Evolutionary conservation across 2,329 filamentous ascomycete species (phyloP), one percentile per base, ranked within the genome.

Genomic region (Aspergillus brasiliensis): DNA sequence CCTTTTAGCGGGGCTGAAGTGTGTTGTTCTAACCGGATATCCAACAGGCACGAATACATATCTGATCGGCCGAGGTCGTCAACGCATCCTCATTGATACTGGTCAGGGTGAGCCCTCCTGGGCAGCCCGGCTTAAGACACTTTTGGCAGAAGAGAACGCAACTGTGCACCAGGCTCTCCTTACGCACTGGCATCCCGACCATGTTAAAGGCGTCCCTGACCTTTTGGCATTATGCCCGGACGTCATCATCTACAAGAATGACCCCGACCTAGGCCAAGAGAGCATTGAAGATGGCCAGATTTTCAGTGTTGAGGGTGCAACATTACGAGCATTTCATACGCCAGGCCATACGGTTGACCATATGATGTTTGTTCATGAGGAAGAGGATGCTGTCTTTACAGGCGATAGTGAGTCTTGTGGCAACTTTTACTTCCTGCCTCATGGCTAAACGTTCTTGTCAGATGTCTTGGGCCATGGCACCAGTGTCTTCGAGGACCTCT

Each of bases 121-220:
- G 94, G 82, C 86, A 44, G 75, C 82, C 0, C 83, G 85, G 0
- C 77, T 99, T 37, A 84, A 85, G 64, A 77, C 81, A 3, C 85
- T 88, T 0, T 82, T 98, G 2, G 75, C 81, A 6, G 78, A 86
- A 23, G 91, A 96, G 73, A 83, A 87, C 23, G 89, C 89, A 19
- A 84, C 81, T 0, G 80, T 98, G 23, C 81, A 86, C n/a, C 80
- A 82, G 17, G 87, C 88, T 0, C 81, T 99, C 21, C 81, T 99
- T 51, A 96, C 93, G 0, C 95, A 99, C 75, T 96, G 93, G 92
- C 95, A 99, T 72, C 84, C 80, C 44, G 95, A 99, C 71, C 95
- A 99, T 72, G 84, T 88, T 6, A 86, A 88, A 23, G 95, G 95
- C 7, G 84, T 97, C 23, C 73, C 78, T 2, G 87, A 96, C 68